These are phyloP conservation scores for Ciborinia camelliae DNA, from an alignment of 2,329 filamentous ascomycete genomes.

Conservation along the genomic window DNA sequence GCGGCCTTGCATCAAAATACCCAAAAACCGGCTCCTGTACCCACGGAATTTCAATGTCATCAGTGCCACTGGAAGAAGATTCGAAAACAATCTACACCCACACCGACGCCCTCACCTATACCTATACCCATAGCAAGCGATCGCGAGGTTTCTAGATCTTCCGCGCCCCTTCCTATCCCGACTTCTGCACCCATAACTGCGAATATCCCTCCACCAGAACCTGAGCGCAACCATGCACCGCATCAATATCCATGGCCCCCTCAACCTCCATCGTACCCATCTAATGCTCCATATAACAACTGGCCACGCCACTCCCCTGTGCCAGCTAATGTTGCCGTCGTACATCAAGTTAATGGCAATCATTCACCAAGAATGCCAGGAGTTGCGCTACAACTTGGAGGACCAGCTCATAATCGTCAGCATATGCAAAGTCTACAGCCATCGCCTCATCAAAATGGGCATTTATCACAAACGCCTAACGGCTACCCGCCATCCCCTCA, in stretches of 20 bases:
- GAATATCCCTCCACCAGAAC: slow-evolving; percentile 33
- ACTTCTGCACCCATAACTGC: slow-evolving; percentile 28
- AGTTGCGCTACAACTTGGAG: slow-evolving; percentile 26
- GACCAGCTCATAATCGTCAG: slow-evolving; percentile 29
- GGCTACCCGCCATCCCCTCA: slow-evolving; percentile 40
- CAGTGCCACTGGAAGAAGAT: slow-evolving; percentile 61
- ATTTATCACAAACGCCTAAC: slow-evolving; percentile 45
- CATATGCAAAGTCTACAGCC: slow-evolving; percentile 35
- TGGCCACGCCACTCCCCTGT: slow-evolving; percentile 52
- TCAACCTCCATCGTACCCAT: slow-evolving; percentile 42
- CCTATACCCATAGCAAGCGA: not conserved
- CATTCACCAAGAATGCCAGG: slow-evolving; percentile 36
- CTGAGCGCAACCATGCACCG: slow-evolving; percentile 24
- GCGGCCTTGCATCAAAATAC: slow-evolving; percentile 36
- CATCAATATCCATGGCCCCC: slow-evolving; percentile 36
- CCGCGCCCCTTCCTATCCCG: slow-evolving; percentile 28
- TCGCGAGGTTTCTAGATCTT: slow-evolving; percentile 10
- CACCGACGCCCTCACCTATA: slow-evolving; percentile 22
- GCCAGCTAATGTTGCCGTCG: slow-evolving; percentile 43
- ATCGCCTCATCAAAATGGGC: slow-evolving; percentile 45
- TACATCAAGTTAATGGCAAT: slow-evolving; percentile 49
- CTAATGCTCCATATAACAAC: slow-evolving; percentile 42
- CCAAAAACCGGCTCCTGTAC: slow-evolving; percentile 21
- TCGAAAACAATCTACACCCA: slow-evolving; percentile 30
- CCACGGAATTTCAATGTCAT: slow-evolving; percentile 66